A percentile compares a stretch with the other conserved stretches of the same genome.
These are phyloP conservation scores for Penicillium oxalicum DNA, from an alignment of 2,329 filamentous ascomycete genomes.

Conservation along the genomic window DNA sequence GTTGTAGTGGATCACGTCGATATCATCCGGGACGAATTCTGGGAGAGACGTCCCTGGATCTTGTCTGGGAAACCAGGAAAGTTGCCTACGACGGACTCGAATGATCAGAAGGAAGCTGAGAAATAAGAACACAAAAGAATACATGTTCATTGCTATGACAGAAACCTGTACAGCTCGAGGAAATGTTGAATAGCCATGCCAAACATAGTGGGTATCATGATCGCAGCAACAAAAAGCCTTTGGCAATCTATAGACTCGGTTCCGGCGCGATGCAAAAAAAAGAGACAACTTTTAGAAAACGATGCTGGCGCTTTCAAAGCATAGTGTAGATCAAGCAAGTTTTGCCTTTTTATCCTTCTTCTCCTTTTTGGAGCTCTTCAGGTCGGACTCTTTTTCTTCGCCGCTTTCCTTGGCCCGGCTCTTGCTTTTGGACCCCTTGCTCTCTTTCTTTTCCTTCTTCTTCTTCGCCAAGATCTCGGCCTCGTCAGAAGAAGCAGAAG, in stretches of 20 bases:
- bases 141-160: not conserved
- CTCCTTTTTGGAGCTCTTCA: constrained; percentile 45
- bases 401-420: constrained; percentile 24
- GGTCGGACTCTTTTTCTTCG: constrained; percentile 26
- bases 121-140: constrained; percentile 12
- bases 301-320: constrained; percentile 33
- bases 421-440: constrained; percentile 12
- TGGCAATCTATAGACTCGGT: constrained; percentile 14
- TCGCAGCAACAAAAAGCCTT: constrained; percentile 14
- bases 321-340: constrained; percentile 13
- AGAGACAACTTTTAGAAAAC: not conserved
- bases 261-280: constrained; percentile 4
- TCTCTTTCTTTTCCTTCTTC: constrained; percentile 18
- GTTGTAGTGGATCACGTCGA: constrained; percentile 82
- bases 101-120: not conserved
- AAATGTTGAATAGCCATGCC: constrained; percentile 8
- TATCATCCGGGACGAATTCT: constrained; percentile 93
- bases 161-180: no score
- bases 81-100: constrained; percentile 47
- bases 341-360: constrained; percentile 27
- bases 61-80: constrained; percentile 68
- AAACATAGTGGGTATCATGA: constrained; percentile 33
- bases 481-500: constrained; percentile 23
- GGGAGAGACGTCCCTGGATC: constrained; percentile 80
- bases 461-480: constrained; percentile 11